Percentiles rank a stretch among this genome's conserved stretches.
Evolutionary conservation across 352 stramenopile genomes (phyloP).

Genomic region (Phytophthora meadii): DNA sequence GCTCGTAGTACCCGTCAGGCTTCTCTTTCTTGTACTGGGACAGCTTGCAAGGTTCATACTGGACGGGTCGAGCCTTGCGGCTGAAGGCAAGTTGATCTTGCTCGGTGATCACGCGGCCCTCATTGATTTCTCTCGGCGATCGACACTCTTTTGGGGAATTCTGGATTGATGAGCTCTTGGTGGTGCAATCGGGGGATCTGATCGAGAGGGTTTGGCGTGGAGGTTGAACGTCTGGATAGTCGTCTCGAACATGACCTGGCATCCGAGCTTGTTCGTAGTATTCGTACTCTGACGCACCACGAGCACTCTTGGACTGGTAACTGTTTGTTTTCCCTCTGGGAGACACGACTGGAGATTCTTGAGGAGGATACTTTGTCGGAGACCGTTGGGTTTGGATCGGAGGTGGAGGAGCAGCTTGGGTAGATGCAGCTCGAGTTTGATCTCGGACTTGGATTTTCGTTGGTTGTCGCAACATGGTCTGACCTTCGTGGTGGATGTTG

Average conservation of each 20-base stretch:
- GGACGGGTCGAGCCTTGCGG: slow-evolving; percentile 69
- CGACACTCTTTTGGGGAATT: slow-evolving; percentile 37
- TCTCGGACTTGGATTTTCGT: slow-evolving; percentile 25
- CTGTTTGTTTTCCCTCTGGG: slow-evolving; percentile 19
- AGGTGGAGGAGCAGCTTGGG: slow-evolving; percentile 11
- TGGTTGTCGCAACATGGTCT: slow-evolving; percentile 33
- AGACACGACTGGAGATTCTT: slow-evolving; percentile 20
- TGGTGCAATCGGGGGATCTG: slow-evolving; percentile 12
- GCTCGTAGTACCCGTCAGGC: slow-evolving; percentile 82
- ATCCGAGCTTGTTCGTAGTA: slow-evolving; percentile 32
- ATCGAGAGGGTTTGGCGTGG: slow-evolving; percentile 10
- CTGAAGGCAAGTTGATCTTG: slow-evolving; percentile 83
- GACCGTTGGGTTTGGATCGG: slow-evolving; percentile 22
- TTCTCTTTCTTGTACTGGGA: slow-evolving; percentile 91
- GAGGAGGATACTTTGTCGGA: background rate
- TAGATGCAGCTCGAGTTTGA: background rate
- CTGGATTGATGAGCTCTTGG: slow-evolving; percentile 6
- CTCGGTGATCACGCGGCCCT: slow-evolving; percentile 60
- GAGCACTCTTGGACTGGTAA: slow-evolving; percentile 23
- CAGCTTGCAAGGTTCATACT: slow-evolving; percentile 87
- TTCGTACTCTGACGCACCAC: slow-evolving; percentile 13
- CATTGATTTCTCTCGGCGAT: slow-evolving; percentile 66
- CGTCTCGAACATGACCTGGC: slow-evolving; percentile 41
- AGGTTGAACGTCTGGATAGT: slow-evolving; percentile 35
- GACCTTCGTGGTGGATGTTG: slow-evolving; percentile 24